Evolutionary conservation across 2,329 filamentous ascomycete genomes (phyloP).

Genomic region (Diplodia corticola): DNA sequence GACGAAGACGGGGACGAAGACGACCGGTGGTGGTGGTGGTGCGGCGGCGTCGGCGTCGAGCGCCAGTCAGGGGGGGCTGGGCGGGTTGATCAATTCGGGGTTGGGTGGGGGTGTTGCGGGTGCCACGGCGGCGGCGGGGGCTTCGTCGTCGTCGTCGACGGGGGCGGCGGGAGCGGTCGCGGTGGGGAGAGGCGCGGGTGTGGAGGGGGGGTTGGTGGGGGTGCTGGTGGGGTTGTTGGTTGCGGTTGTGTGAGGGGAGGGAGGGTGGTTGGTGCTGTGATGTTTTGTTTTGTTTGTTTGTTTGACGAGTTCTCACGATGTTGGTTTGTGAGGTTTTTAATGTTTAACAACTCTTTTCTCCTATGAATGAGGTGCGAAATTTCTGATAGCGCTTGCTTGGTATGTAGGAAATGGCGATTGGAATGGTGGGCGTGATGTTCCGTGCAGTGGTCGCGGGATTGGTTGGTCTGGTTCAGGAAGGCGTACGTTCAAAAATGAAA

Average conservation of each 20-base stretch:
- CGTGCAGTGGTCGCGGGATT: too few species aligned
- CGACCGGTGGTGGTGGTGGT: not conserved
- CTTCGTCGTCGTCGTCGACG: not conserved
- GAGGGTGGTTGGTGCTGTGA: not conserved
- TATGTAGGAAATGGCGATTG: not conserved
- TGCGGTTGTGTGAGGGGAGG: not conserved
- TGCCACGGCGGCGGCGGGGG: not conserved
- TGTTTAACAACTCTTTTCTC: not conserved
- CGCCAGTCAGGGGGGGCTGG: not conserved
- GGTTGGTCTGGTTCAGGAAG: too few species aligned
- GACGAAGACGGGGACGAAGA: not conserved
- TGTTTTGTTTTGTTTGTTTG: not conserved
- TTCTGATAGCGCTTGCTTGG: not conserved
- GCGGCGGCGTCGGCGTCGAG: not conserved
- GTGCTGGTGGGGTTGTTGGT: not conserved
- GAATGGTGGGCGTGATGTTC: not conserved
- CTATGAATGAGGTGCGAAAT: not conserved
- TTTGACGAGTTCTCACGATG: not conserved
- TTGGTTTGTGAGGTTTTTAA: not conserved
- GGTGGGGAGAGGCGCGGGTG: not conserved
- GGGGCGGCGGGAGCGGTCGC: not conserved
- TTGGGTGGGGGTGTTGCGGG: not conserved
- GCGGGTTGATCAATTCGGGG: constrained; percentile 3
- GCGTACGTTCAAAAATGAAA: too few species aligned
- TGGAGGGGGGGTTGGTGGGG: not conserved